Conservation (phyloP, 768 basidiomycete genomes). For the Lactarius pseudohatsudake region DNA sequence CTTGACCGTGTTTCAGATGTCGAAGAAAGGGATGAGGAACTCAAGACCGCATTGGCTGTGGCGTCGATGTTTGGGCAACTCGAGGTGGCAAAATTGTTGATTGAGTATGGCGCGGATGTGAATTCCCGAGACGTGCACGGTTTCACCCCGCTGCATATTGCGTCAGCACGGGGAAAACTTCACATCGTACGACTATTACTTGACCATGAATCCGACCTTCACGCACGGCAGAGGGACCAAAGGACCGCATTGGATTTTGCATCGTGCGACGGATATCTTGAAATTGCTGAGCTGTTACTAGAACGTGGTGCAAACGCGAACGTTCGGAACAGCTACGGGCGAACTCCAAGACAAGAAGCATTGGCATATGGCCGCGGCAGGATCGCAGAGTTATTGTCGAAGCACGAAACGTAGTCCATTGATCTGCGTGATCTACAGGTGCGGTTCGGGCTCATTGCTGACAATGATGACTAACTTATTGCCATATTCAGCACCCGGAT, state of each 20-base stretch:
- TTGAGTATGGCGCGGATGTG: not conserved
- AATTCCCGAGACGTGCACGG: not conserved
- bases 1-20: not conserved
- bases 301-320: not conserved
- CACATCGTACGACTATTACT: not conserved
- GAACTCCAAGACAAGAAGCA: not conserved
- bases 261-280: not conserved
- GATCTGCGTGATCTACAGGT: no score
- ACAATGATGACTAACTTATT: no score
- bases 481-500: no score
- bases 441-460: no score
- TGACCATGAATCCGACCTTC: not conserved
- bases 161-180: not conserved
- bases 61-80: not conserved
- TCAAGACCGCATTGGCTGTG: not conserved
- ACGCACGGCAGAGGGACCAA: not conserved
- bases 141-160: not conserved
- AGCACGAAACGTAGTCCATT: not conserved
- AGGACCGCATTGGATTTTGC: slow-evolving; percentile 6
- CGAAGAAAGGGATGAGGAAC: not conserved
- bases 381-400: not conserved
- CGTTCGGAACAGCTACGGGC: not conserved
- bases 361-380: not conserved
- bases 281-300: not conserved
- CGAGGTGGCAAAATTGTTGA: not conserved